Evolutionary conservation across 208 protist species (phyloP).

Genomic region (Acanthamoeba healyi): DNA sequence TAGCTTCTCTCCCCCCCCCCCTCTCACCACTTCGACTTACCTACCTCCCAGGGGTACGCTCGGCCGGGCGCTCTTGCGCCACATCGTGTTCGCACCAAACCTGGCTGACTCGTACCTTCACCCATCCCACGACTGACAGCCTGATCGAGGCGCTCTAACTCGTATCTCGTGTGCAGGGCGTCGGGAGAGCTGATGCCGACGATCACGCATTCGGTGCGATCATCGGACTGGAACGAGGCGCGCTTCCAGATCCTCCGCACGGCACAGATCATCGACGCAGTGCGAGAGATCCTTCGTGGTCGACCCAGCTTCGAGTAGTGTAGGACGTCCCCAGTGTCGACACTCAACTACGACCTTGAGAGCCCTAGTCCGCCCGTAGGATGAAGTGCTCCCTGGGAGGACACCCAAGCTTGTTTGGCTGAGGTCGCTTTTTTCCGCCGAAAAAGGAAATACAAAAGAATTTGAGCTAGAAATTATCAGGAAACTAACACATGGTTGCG

Average conservation of each 20-base stretch:
- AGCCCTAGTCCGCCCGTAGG: too few relatives aligned
- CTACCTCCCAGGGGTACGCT: background rate
- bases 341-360: too few relatives aligned
- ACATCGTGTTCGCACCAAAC: slow-evolving; percentile 35
- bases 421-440: too few relatives aligned
- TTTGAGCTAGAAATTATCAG: too few relatives aligned
- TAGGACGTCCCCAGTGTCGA: too few relatives aligned
- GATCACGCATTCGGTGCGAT: slow-evolving; percentile 11
- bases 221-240: slow-evolving; percentile 6
- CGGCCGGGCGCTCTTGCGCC: slow-evolving; percentile 11
- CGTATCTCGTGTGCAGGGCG: background rate
- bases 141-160: too few relatives aligned
- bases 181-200: slow-evolving; percentile 51
- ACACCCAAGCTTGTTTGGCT: too few relatives aligned
- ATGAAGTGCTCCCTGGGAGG: too few relatives aligned
- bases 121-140: background rate
- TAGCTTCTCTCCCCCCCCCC: background rate
- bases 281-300: slow-evolving; percentile 1
- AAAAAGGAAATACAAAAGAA: too few relatives aligned
- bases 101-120: slow-evolving; percentile 1
- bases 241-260: slow-evolving; percentile 63
- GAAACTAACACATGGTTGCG: too few relatives aligned
- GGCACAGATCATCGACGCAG: slow-evolving; percentile 46
- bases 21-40: background rate
- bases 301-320: background rate